These are phyloP conservation scores for Auriscalpium orientale DNA, from an alignment of 768 basidiomycete genomes.

Conservation along the genomic window DNA sequence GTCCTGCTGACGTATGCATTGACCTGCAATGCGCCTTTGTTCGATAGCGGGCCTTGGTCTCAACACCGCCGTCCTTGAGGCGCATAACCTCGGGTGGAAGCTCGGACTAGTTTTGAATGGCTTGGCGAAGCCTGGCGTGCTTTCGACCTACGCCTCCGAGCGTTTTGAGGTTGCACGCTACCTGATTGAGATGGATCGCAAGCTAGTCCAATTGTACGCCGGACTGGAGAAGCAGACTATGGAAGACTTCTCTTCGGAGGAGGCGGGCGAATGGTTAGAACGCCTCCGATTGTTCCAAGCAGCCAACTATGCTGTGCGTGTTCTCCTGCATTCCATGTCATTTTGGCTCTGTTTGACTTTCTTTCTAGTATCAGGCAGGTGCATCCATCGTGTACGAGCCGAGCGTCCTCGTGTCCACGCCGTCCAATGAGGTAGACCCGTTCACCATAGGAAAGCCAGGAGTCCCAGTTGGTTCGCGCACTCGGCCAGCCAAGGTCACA, in stretches of 20 bases:
- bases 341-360: not conserved
- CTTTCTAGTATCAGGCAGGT: conserved; percentile 4
- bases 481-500: conserved; percentile 2
- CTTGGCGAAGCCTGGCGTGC: conserved; percentile 1
- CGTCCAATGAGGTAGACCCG: not conserved
- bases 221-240: conserved; percentile 6
- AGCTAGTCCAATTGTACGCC: conserved; percentile 4
- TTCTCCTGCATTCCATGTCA: not conserved
- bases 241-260: conserved; percentile 2
- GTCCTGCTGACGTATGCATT: not conserved
- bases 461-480: conserved; percentile 2
- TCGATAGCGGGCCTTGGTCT: conserved; percentile 3
- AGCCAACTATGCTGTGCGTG: conserved; percentile 4
- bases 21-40: not conserved
- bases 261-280: conserved; percentile 3
- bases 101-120: conserved; percentile 1
- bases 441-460: conserved; percentile 2
- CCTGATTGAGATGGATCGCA: conserved; percentile 4
- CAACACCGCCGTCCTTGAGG: conserved; percentile 5
- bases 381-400: conserved; percentile 4
- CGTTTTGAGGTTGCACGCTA: conserved; percentile 1
- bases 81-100: conserved; percentile 8
- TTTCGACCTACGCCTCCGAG: conserved; percentile 5
- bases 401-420: not conserved
- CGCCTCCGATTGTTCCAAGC: conserved; percentile 1